phyloP scores from a whole-genome alignment of 2,329 filamentous ascomycete species.

The Colletotrichum lupini region DNA sequence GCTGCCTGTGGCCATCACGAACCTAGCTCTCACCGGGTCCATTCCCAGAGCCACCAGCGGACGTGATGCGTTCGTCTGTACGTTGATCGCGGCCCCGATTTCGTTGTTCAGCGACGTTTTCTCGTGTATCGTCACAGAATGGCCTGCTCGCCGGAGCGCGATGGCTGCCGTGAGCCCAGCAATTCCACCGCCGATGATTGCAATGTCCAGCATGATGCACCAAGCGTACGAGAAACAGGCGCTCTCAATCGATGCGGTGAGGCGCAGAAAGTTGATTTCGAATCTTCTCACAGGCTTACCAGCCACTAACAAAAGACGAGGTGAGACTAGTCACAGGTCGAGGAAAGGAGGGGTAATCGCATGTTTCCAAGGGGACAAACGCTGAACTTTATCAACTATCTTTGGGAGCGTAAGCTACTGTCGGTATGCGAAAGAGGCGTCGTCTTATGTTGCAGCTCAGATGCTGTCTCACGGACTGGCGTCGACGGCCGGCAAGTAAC shows the following conservation, averaged over 20 bases:
- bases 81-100: slow-evolving; percentile 51
- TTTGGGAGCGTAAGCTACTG: not conserved
- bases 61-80: slow-evolving; percentile 51
- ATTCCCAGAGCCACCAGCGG: slow-evolving; percentile 50
- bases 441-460: not conserved
- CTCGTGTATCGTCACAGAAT: slow-evolving; percentile 49
- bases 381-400: not conserved
- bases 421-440: not conserved
- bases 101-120: slow-evolving; percentile 49
- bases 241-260: too few relatives aligned
- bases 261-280: not conserved
- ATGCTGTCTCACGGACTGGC: not conserved
- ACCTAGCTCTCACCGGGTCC: slow-evolving; percentile 42
- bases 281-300: not conserved
- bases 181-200: slow-evolving; percentile 50
- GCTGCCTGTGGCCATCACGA: slow-evolving; percentile 41
- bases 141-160: slow-evolving; percentile 47
- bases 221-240: not conserved
- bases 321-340: not conserved
- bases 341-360: not conserved
- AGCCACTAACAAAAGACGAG: not conserved
- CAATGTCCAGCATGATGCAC: slow-evolving; percentile 34
- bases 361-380: not conserved
- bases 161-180: slow-evolving; percentile 48
- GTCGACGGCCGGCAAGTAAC: not conserved